Conservation (phyloP, 2,329 filamentous ascomycete species). For the Lecanicillium sp. region DNA sequence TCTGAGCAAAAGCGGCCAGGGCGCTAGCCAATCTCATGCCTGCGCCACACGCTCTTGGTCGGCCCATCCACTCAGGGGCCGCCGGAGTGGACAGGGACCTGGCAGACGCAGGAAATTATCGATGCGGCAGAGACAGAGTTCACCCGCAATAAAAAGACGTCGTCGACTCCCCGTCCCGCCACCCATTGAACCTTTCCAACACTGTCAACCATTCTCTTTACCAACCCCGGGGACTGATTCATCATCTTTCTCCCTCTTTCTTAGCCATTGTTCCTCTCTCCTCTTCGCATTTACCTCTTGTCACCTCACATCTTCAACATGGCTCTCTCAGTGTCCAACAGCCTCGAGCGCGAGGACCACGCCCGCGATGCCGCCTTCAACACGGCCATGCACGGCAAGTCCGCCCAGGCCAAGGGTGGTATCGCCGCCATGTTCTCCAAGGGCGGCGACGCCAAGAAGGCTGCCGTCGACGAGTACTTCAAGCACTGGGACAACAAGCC, state of each 20-base stretch:
- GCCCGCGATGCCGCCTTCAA: slow-evolving; percentile 83
- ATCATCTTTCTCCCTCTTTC: not conserved
- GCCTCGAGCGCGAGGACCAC: slow-evolving; percentile 76
- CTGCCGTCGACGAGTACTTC: slow-evolving; percentile 85
- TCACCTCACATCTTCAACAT: slow-evolving; percentile 32
- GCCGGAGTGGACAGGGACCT: slow-evolving; percentile 5
- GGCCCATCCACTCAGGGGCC: slow-evolving; percentile 9
- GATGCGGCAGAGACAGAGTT: not conserved
- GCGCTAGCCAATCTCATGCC: no score
- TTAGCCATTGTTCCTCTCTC: not conserved
- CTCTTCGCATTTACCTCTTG: not conserved
- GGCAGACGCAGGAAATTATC: slow-evolving; percentile 1
- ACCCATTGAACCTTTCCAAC: slow-evolving; percentile 4
- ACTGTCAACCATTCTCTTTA: not conserved
- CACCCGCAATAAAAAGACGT: no score
- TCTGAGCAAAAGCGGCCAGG: no score
- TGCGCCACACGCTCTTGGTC: no score
- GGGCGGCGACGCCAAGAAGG: slow-evolving; percentile 65
- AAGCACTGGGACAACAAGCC: slow-evolving; percentile 92
- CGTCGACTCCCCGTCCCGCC: slow-evolving; percentile 1
- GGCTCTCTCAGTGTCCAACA: slow-evolving; percentile 30
- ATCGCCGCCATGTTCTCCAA: slow-evolving; percentile 82
- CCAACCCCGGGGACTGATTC: not conserved
- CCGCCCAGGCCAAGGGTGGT: slow-evolving; percentile 61
- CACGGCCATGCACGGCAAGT: slow-evolving; percentile 74